Evolutionary conservation across 768 basidiomycete species (phyloP), one percentile per base, ranked within the genome.

Genomic region (Lactifluus pinguis): DNA sequence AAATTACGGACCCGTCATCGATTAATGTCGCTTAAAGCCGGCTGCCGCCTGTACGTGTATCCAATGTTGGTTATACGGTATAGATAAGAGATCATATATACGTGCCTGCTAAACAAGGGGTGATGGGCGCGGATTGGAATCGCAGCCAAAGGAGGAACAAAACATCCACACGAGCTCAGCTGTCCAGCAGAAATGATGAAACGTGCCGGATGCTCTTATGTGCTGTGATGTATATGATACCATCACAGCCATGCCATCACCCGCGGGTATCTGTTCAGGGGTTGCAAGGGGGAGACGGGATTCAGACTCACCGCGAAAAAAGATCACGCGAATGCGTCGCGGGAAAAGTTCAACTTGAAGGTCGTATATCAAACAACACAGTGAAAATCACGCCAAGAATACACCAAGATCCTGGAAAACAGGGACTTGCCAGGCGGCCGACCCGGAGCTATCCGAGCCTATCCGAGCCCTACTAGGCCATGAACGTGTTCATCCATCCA

Each of bases 181-280:
- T 60, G 32, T 25, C 41, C 41, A 55, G 34, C 34, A 25, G 25
- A 25, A 49, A 41, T 13, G 38, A 55, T 13, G 42, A 30, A 61
- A 56, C 42, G 49, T 52, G 55, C 10, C 17, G 25, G 25, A 25
- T 25, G 25, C 25, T 14, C 49, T 32, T 56, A 61, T 61, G 41
- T 56, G 41, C 42, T 55, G 42, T 50, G 55, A 61, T 6, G 9
- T 30, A 48, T 29, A 0, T n/a, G 39, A 29, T 30, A 38, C 11
- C 4, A n/a, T 55, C 21, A 34, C 47, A 30, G 54, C 21, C 21
- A 19, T 39, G 30, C 41, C 44, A 57, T 41, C 44, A 30, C 60
- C 60, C 55, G 60, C 60, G 60, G 60, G 39, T 48, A 48, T 41
- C 29, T 21, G 25, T 21, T 19, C 50, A 29, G 48, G 32, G 30